Percentiles rank a stretch among this genome's conserved stretches.
phyloP scores from a whole-genome alignment of 208 protist species.

The Vickermania ingenoplastis region DNA sequence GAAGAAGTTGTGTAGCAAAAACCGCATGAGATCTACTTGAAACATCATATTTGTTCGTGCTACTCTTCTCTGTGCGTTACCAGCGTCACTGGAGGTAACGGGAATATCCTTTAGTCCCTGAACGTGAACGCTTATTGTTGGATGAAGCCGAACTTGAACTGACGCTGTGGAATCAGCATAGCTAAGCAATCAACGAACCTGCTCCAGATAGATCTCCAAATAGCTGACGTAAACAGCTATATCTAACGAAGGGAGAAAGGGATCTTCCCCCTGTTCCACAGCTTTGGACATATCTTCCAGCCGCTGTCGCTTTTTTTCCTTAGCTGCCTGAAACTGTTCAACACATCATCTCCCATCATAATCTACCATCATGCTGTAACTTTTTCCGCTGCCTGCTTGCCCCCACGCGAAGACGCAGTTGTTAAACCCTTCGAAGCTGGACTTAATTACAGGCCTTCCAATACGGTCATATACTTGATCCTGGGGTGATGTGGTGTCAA shows the following conservation, averaged over 20 bases:
- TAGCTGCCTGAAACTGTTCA: too few relatives aligned
- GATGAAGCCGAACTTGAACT: conserved; percentile 68
- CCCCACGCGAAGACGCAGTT: conserved; percentile 91
- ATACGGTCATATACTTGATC: conserved; percentile 82
- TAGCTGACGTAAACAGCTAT: conserved; percentile 78
- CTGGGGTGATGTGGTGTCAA: conserved; percentile 44
- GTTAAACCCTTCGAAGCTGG: conserved; percentile 83
- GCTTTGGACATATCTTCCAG: too few relatives aligned
- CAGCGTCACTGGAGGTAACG: conserved; percentile 34
- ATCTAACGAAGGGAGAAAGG: conserved; percentile 37
- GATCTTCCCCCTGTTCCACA: too few relatives aligned
- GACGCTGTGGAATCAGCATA: conserved; percentile 12
- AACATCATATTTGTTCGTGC: conserved; percentile 88
- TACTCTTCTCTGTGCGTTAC: conserved; percentile 62
- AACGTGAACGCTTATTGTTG: conserved; percentile 67
- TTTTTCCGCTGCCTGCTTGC: conserved; percentile 86
- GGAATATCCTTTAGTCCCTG: conserved; percentile 63
- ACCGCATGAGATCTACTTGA: conserved; percentile 95
- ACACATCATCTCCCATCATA: too few relatives aligned
- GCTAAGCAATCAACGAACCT: conserved; percentile 70
- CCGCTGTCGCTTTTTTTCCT: too few relatives aligned
- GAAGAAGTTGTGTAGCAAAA: conserved; percentile 83
- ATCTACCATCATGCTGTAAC: conserved; percentile 78
- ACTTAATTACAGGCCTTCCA: conserved; percentile 69
- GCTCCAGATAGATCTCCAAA: conserved; percentile 88